Evolutionary conservation across 768 basidiomycete species (phyloP).

Genomic region (Boletus vinaceobasis): DNA sequence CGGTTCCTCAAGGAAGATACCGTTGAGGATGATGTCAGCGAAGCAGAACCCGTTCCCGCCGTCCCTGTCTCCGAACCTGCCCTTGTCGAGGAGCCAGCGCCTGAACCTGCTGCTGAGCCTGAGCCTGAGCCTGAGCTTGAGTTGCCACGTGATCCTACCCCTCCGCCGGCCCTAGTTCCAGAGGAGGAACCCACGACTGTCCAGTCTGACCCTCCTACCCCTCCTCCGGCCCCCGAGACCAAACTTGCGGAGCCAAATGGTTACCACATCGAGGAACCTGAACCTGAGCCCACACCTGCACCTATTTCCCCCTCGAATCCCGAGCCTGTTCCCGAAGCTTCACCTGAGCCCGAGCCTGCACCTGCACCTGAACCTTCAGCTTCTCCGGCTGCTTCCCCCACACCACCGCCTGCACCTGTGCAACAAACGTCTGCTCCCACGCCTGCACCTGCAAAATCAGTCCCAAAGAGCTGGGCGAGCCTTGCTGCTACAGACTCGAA

Average conservation of each 20-base stretch:
- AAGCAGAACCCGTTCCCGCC: conserved; percentile 37
- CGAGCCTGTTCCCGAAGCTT: conserved; percentile 26
- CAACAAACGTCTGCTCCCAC: conserved; percentile 26
- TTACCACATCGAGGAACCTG: conserved; percentile 34
- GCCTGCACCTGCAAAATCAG: conserved; percentile 39
- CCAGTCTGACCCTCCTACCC: conserved; percentile 29
- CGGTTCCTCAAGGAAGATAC: conserved; percentile 96
- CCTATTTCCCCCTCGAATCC: conserved; percentile 23
- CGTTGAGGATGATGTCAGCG: conserved; percentile 72
- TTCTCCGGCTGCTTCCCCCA: conserved; percentile 24
- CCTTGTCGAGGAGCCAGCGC: conserved; percentile 31
- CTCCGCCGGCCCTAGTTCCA: conserved; percentile 26
- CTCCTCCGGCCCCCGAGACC: conserved; percentile 38
- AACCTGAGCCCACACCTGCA: conserved; percentile 26
- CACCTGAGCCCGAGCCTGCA: conserved; percentile 28
- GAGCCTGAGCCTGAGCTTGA: conserved; percentile 29
- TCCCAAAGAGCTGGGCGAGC: conserved; percentile 87
- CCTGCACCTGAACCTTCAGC: conserved; percentile 13
- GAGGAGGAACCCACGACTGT: conserved; percentile 43
- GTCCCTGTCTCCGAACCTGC: conserved; percentile 35
- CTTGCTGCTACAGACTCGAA: conserved; percentile 79
- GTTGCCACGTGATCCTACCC: conserved; percentile 31
- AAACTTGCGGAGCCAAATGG: conserved; percentile 42
- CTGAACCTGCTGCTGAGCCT: conserved; percentile 28
- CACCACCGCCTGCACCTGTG: conserved; percentile 29